Evolutionary conservation across 306 rosid species (phyloP).

Genomic region (Nissolia schottii): DNA sequence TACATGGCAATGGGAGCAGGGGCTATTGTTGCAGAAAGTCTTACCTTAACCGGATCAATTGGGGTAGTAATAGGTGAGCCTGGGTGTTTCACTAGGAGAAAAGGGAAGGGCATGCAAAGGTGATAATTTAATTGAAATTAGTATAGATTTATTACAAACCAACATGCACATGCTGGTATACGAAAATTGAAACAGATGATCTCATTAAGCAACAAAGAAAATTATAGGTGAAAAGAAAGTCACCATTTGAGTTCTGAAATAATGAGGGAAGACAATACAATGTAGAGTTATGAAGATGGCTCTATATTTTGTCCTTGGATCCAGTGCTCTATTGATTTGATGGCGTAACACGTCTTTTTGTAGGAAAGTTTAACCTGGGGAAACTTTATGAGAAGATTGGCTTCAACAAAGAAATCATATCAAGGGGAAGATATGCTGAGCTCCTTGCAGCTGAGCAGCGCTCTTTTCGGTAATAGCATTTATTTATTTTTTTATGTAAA

Average conservation of each 20-base stretch:
- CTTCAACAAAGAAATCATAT: slow-evolving; percentile 85
- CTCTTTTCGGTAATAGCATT: slow-evolving; percentile 60
- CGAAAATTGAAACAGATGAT: neutral
- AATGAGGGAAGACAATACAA: neutral
- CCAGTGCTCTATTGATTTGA: slow-evolving; percentile 14
- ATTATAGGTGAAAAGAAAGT: neutral
- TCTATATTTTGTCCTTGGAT: neutral
- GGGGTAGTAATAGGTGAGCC: slow-evolving; percentile 88
- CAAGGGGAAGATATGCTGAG: slow-evolving; percentile 91
- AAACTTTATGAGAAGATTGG: slow-evolving; percentile 95
- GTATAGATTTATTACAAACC: neutral
- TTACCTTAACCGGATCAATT: slow-evolving; percentile 92
- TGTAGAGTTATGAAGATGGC: slow-evolving; percentile 1
- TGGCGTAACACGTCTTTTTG: slow-evolving; percentile 23
- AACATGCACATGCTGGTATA: slow-evolving; percentile 1
- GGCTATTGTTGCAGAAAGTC: slow-evolving; percentile 87
- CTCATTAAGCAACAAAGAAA: slow-evolving; percentile 15
- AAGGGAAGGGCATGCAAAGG: neutral
- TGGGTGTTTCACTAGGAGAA: neutral
- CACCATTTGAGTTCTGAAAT: slow-evolving; percentile 3
- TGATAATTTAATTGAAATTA: slow-evolving; percentile 11
- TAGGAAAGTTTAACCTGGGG: slow-evolving; percentile 81
- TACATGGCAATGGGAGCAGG: slow-evolving; percentile 98
- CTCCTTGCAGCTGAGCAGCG: slow-evolving; percentile 89
- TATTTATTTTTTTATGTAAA: neutral